Evolutionary conservation across 805 yeast genomes (phyloP).

Genomic region (Suhomyces xylopsoci): DNA sequence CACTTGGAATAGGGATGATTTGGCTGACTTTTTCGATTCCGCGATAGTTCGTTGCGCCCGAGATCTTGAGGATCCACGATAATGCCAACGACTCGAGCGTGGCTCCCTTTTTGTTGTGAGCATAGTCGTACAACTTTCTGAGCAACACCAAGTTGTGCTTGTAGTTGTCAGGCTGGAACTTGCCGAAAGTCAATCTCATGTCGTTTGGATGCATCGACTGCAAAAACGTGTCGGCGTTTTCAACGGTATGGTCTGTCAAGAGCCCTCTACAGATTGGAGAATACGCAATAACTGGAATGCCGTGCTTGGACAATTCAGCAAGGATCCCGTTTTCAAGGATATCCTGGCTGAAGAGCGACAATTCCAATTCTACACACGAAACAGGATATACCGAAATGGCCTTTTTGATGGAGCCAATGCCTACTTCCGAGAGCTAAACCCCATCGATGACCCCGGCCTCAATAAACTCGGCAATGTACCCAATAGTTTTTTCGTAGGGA

Average conservation of each 20-base stretch:
- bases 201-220: constrained; percentile 46
- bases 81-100: constrained; percentile 54
- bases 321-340: constrained; percentile 60
- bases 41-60: constrained; percentile 54
- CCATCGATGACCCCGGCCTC: constrained; percentile 68
- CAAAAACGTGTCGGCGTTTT: constrained; percentile 55
- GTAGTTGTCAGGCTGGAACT: constrained; percentile 58
- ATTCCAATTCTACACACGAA: constrained; percentile 73
- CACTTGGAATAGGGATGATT: constrained; percentile 79
- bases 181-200: constrained; percentile 52
- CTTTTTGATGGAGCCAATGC: constrained; percentile 55
- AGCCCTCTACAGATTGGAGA: constrained; percentile 62
- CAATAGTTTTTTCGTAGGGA: constrained; percentile 58
- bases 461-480: constrained; percentile 54
- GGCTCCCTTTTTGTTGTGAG: constrained; percentile 46
- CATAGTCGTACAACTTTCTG: constrained; percentile 48
- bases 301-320: constrained; percentile 51
- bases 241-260: constrained; percentile 2
- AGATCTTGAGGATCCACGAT: constrained; percentile 53
- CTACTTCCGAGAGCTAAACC: constrained; percentile 71
- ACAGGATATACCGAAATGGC: constrained; percentile 59
- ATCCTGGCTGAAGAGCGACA: constrained; percentile 65
- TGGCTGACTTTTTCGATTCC: constrained; percentile 45
- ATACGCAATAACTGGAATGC: constrained; percentile 71
- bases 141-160: constrained; percentile 51